Evolutionary conservation across 495 filamentous ascomycete species (phyloP), one percentile per base, ranked within the genome.

Genomic region (Chaetomium fimeti): DNA sequence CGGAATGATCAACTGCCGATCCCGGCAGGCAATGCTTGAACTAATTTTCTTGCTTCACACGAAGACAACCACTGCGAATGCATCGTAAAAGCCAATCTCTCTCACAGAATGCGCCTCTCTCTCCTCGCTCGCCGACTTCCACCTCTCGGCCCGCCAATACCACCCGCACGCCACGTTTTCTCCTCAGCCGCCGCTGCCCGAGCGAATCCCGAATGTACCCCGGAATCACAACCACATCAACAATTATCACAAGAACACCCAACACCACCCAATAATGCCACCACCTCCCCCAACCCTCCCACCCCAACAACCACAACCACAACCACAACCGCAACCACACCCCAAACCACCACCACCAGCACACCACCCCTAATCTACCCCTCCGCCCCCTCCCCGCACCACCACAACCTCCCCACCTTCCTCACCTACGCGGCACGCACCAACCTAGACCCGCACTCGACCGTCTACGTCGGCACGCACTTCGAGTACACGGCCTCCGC

Each of bases 371-470:
- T 74, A 68, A 76, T 68, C 64, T 81, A 78, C 67, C 84, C 75
- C 62, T 79, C 70, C 2, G 59, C 75, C 38, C 74, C 78, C 36
- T 80, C 80, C 61, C 69, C 75, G 62, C 75, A 83, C 62, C 91
- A 96, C 76, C 72, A 84, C 71, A 82, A 88, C 75, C 82, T 93
- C 16, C 68, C 79, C 5, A 85, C 88, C 18, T 97, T 94, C 76
- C 81, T 91, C 61, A 74, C 81, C 58, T 88, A 97, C 77, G 88
- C 90, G 24, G 64, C 80, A 12, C 83, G 83, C 53, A 77, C 75
- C n/a, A 77, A 76, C 15, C 76, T 91, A 20, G 74, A 80, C 67
- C 65, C 75, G 0, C 71, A 68, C 18, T 83, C 78, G 28, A 85
- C 82, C 11, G 78, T 82, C 32, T 91, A 84, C 73, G 73, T 84